Percentiles rank a stretch among this genome's conserved stretches.
These are phyloP conservation scores for Xylariaceae sp. DNA, from an alignment of 2,329 filamentous ascomycete genomes.

Conservation along the genomic window DNA sequence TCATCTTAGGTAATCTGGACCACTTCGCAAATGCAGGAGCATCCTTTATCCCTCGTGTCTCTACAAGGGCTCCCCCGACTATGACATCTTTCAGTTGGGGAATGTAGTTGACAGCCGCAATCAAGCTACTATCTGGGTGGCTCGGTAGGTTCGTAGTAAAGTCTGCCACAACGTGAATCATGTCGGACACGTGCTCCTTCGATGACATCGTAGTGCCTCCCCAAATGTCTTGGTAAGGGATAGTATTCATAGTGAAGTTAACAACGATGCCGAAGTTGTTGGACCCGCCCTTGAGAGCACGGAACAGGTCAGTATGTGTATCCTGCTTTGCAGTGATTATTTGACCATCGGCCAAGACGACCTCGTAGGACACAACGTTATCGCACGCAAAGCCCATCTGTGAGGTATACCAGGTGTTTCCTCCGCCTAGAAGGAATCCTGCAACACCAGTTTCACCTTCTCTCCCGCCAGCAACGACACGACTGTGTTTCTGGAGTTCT, in stretches of 20 bases:
- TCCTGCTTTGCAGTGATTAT: constrained; percentile 16
- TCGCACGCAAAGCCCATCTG: constrained; percentile 36
- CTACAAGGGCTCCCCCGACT: no score
- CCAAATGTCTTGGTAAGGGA: constrained; percentile 12
- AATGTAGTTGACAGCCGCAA: no score
- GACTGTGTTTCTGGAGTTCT: constrained; percentile 12
- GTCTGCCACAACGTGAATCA: background rate
- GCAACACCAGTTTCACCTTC: constrained; percentile 22
- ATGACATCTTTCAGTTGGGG: no score
- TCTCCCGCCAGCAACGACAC: constrained; percentile 23
- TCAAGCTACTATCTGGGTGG: background rate
- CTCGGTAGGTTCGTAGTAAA: constrained; percentile 11
- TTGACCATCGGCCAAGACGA: constrained; percentile 25
- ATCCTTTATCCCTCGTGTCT: no score
- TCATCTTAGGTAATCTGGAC: no score
- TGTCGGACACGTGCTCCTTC: background rate
- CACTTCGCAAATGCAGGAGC: no score
- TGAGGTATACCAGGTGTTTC: constrained; percentile 35
- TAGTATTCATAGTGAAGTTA: constrained; percentile 15
- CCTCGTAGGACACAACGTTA: constrained; percentile 41
- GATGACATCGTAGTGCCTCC: constrained; percentile 3
- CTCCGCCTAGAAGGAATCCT: constrained; percentile 32
- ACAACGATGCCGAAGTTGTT: constrained; percentile 31
- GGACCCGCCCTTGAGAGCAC: constrained; percentile 38
- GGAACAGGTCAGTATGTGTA: constrained; percentile 37